Conservation (phyloP, 2,329 filamentous ascomycete species). For the Fusarium sp. region DNA sequence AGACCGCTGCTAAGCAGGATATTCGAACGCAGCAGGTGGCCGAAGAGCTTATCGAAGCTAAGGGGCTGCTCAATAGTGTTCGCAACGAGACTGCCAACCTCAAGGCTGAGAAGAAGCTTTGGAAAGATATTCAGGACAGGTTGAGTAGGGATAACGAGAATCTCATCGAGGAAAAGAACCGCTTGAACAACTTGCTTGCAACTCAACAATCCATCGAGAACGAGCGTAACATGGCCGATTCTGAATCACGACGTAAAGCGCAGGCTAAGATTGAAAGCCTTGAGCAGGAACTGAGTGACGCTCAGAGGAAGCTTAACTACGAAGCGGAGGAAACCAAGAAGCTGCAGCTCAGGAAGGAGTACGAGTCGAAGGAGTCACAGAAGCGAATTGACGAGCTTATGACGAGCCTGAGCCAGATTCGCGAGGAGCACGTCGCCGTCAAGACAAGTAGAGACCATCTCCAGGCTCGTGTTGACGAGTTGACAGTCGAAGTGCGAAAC, state of each 20-base stretch:
- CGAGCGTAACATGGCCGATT: conserved; percentile 87
- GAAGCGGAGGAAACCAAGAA: conserved; percentile 90
- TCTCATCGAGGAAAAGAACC: conserved; percentile 84
- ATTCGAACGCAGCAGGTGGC: conserved; percentile 90
- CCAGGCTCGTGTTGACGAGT: conserved; percentile 87
- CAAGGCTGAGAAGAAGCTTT: conserved; percentile 93
- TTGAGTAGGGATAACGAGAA: conserved; percentile 89
- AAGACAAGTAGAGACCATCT: conserved; percentile 93
- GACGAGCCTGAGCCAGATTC: conserved; percentile 79
- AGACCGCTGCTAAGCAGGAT: conserved; percentile 90
- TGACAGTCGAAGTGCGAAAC: conserved; percentile 87
- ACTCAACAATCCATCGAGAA: conserved; percentile 92
- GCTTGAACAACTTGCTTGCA: conserved; percentile 84
- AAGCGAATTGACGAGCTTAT: conserved; percentile 94
- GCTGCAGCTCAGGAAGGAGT: conserved; percentile 85
- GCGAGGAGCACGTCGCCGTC: conserved; percentile 86
- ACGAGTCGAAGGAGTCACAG: conserved; percentile 87
- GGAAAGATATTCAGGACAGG: conserved; percentile 92
- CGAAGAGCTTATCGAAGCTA: conserved; percentile 90
- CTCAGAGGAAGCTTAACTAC: conserved; percentile 85
- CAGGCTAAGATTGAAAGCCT: conserved; percentile 83
- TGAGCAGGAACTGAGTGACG: conserved; percentile 81
- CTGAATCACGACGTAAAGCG: conserved; percentile 83
- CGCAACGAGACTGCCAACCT: conserved; percentile 92
- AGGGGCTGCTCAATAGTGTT: conserved; percentile 84